Percentiles rank a stretch among this genome's conserved stretches.
phyloP scores from a whole-genome alignment of 2,329 filamentous ascomycete species.

The Fusarium subtropicale region DNA sequence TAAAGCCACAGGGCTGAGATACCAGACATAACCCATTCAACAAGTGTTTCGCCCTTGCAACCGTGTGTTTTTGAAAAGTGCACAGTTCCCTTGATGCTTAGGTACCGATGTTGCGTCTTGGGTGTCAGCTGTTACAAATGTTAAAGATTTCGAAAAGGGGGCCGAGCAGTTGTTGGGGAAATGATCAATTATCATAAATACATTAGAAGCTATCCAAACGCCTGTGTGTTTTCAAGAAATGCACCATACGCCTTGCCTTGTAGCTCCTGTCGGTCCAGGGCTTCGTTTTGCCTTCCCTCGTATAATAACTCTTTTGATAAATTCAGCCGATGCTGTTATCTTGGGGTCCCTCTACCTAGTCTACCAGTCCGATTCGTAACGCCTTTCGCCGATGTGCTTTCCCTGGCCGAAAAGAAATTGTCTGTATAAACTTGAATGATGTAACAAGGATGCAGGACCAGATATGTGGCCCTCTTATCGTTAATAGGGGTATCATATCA shows the following conservation, averaged over 20 bases:
- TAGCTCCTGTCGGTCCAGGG: neutral
- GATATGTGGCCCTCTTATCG: neutral
- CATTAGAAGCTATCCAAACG: slow-evolving; percentile 8
- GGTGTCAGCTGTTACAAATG: slow-evolving; percentile 1
- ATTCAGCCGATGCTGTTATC: neutral
- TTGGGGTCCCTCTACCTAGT: neutral
- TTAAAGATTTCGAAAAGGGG: neutral
- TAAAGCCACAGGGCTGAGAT: slow-evolving; percentile 7
- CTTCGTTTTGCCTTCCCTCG: neutral
- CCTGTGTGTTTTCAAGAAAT: neutral
- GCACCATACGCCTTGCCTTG: slow-evolving; percentile 11
- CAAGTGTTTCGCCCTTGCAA: neutral
- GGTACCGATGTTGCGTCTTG: neutral
- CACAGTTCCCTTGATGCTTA: neutral
- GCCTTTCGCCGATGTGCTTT: slow-evolving; percentile 2
- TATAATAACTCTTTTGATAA: neutral
- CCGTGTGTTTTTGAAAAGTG: neutral
- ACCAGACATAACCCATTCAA: slow-evolving; percentile 15
- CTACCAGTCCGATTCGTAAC: neutral
- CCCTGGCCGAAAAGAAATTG: neutral
- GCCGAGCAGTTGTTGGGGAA: neutral
- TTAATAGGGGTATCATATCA: slow-evolving; percentile 7
- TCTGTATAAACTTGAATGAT: neutral
- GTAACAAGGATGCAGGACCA: slow-evolving; percentile 3
- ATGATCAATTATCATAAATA: slow-evolving; percentile 15